Percentiles rank a stretch among this genome's conserved stretches.
phyloP scores from a whole-genome alignment of 208 protist species.

The Crithidia expoeki region DNA sequence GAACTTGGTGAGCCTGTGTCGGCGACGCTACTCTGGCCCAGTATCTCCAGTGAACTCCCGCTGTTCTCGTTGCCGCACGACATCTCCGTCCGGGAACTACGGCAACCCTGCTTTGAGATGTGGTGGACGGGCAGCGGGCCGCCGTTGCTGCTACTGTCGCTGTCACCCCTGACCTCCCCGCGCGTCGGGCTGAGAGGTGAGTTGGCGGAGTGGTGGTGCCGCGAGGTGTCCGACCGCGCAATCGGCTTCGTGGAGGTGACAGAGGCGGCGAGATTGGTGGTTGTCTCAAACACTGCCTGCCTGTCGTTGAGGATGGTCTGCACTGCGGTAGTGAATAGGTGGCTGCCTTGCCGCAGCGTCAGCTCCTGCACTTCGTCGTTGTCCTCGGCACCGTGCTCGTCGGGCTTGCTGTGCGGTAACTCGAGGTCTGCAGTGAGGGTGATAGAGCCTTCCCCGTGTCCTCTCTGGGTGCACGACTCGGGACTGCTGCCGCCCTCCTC shows the following conservation, averaged over 20 bases:
- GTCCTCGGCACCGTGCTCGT: neutral
- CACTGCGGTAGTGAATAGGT: neutral
- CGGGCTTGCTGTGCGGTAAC: slow-evolving; percentile 1
- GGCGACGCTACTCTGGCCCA: neutral
- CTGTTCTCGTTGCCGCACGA: slow-evolving; percentile 5
- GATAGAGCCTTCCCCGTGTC: slow-evolving; percentile 1
- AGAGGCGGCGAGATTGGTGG: neutral
- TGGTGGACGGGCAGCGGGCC: neutral
- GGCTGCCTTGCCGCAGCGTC: neutral
- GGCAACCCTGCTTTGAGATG: neutral
- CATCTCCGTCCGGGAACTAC: neutral
- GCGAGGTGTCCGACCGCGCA: neutral
- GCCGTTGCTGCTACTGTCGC: slow-evolving; percentile 15
- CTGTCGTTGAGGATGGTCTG: neutral
- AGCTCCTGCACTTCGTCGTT: neutral
- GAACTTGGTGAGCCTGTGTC: neutral
- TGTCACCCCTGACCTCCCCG: neutral
- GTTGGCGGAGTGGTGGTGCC: neutral
- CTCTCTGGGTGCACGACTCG: neutral
- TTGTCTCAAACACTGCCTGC: neutral
- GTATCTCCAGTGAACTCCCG: slow-evolving; percentile 5
- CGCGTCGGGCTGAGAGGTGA: neutral
- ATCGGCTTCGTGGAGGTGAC: neutral
- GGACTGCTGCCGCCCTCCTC: neutral
- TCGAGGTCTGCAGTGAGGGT: slow-evolving; percentile 5